Conservation (phyloP, 2,329 filamentous ascomycete genomes). For the Claviceps purpurea region DNA sequence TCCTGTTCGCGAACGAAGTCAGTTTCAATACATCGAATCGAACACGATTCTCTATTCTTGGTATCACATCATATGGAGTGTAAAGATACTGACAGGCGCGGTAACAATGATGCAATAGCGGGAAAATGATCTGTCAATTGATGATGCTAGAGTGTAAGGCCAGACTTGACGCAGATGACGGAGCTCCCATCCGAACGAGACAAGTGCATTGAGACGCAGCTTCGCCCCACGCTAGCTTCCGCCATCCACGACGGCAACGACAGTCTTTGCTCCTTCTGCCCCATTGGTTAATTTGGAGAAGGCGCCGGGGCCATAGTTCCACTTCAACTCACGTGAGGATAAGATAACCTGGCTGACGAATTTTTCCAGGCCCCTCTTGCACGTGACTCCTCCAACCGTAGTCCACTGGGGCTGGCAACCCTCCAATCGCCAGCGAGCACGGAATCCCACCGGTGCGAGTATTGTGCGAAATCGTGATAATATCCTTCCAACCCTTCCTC, state of each 20-base stretch:
- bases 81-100: background rate
- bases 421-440: constrained; percentile 21
- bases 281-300: background rate
- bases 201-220: background rate
- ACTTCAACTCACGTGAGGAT: constrained; percentile 10
- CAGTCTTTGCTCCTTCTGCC: background rate
- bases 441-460: constrained; percentile 6
- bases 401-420: constrained; percentile 23
- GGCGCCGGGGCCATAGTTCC: background rate
- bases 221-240: background rate
- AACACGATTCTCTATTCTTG: background rate
- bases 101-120: background rate
- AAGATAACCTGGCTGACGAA: constrained; percentile 3
- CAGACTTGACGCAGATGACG: background rate
- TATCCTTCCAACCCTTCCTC: constrained; percentile 9
- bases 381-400: background rate
- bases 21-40: background rate
- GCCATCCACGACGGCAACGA: background rate
- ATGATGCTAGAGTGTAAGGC: background rate
- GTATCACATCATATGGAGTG: background rate
- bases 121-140: background rate
- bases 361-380: background rate
- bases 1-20: background rate
- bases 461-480: constrained; percentile 5
- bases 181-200: background rate